Evolutionary conservation across 2,329 filamentous ascomycete genomes (phyloP).

Genomic region (Fusarium agapanthi): DNA sequence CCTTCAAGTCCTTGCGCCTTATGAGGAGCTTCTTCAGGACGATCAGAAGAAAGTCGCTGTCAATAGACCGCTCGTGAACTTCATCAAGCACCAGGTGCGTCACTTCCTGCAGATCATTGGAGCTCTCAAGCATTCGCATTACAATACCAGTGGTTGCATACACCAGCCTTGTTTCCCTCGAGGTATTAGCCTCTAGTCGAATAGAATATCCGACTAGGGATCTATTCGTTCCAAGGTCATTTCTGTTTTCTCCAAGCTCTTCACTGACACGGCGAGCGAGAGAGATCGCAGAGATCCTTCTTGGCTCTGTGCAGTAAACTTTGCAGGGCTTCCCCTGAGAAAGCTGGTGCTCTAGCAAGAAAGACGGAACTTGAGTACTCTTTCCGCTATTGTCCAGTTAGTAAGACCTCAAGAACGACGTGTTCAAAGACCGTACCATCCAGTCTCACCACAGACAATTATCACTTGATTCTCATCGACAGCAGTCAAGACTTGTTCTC

Average conservation of each 20-base stretch:
- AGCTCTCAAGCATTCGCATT: constrained; percentile 95
- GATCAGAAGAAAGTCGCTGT: constrained; percentile 95
- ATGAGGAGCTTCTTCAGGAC: constrained; percentile 85
- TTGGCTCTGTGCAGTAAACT: constrained; percentile 93
- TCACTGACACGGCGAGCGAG: constrained; percentile 92
- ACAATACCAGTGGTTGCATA: constrained; percentile 94
- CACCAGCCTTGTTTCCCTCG: constrained; percentile 81
- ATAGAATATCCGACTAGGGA: constrained; percentile 96
- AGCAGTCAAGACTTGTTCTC: constrained; percentile 77
- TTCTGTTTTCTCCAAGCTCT: constrained; percentile 86
- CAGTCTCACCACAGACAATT: constrained; percentile 96
- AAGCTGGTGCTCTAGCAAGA: constrained; percentile 89
- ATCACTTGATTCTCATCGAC: constrained; percentile 85
- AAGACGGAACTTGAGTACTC: constrained; percentile 96
- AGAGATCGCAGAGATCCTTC: constrained; percentile 95
- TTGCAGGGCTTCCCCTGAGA: constrained; percentile 83
- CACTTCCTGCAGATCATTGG: constrained; percentile 85
- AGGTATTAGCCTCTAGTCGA: constrained; percentile 86
- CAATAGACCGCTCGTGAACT: constrained; percentile 94
- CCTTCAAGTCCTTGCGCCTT: constrained; percentile 83
- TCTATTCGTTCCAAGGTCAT: constrained; percentile 80
- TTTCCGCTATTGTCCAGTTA: constrained; percentile 70
- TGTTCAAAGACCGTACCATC: constrained; percentile 64
- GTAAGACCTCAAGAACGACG: neutral
- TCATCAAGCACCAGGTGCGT: constrained; percentile 97